Base-by-base conservation (phyloP, 257 asterid genomes). In the Mentha longifolia region DNA sequence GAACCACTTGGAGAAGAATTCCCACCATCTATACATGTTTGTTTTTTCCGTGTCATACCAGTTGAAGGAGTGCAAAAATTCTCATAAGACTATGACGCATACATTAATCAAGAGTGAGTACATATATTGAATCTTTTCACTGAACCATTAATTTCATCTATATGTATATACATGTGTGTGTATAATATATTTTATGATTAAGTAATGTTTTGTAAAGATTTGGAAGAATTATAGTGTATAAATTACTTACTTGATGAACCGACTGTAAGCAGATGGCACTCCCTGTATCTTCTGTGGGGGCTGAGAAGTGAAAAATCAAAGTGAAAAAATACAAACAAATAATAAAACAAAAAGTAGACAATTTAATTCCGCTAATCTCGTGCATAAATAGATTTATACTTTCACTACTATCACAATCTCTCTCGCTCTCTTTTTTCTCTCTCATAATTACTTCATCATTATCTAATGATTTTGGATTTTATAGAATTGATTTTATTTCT, bases 261-360 rank as follows among this genome's bases (percentile, higher is more conserved):
- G 89, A 79, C 90, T 93, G 91, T 93, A 93, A 71, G 98, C 97
- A 72, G 98, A 93, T 67, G 98, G 98, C 64, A 93, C 98, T 76
- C 98, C 85, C 96, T 93, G 98, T 81, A 97, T 76, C 78, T 93
- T 93, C 86, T 90, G n/a, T 97, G 80, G 98, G 98, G 65, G 97
- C 98, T 94, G 91, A 63, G 37, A 33, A 33, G 3, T 33, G 5
- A 6, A 33, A 6, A 71, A 42, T 25, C 67, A n/a, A 46, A 83
- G 51, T 79, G 72, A 58, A 51, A 80, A 74, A 69, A 85, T 79
- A 74, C 65, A 87, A 80, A 82, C 80, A 85, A 83, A 84, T 72
- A 78, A 79, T 65, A 84, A 84, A 82, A 71, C 78, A 84, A 65
- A 77, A 77, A 22, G 76, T 71, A 71, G 70, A 68, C 70, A 81